These are phyloP conservation scores for Diversispora eburnea DNA, from an alignment of 192 early-diverging fungal genomes.

Conservation along the genomic window DNA sequence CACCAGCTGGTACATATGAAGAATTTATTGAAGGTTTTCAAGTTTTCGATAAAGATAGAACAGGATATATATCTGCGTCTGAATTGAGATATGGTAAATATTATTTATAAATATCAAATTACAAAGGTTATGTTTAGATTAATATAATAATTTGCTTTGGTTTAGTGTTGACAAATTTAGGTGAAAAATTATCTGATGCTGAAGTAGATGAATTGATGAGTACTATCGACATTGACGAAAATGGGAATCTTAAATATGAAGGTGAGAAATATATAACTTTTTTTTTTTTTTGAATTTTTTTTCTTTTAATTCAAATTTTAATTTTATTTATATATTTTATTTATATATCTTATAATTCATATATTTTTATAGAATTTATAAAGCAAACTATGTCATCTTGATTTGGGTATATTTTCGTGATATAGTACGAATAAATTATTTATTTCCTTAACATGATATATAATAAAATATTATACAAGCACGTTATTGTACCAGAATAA, in stretches of 20 bases:
- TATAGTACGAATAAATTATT: too few species aligned
- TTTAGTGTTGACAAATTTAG: slow-evolving; percentile 73
- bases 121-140: background rate
- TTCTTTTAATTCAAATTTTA: background rate
- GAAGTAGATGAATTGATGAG: slow-evolving; percentile 81
- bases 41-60: slow-evolving; percentile 81
- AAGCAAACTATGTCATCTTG: background rate
- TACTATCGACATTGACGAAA: slow-evolving; percentile 69
- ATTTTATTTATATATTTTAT: background rate
- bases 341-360: background rate
- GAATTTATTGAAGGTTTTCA: slow-evolving; percentile 85
- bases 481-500: too few species aligned
- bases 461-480: too few species aligned
- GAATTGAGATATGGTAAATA: slow-evolving; percentile 72
- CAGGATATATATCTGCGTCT: slow-evolving; percentile 69
- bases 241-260: slow-evolving; percentile 80
- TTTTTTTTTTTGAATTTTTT: background rate
- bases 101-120: slow-evolving; percentile 3
- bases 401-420: background rate
- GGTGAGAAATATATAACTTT: slow-evolving; percentile 36
- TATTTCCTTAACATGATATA: too few species aligned
- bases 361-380: background rate
- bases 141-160: background rate
- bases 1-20: slow-evolving; percentile 65
- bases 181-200: slow-evolving; percentile 72